phyloP scores from a whole-genome alignment of 768 basidiomycete genomes.

The Lentinula raphanica region DNA sequence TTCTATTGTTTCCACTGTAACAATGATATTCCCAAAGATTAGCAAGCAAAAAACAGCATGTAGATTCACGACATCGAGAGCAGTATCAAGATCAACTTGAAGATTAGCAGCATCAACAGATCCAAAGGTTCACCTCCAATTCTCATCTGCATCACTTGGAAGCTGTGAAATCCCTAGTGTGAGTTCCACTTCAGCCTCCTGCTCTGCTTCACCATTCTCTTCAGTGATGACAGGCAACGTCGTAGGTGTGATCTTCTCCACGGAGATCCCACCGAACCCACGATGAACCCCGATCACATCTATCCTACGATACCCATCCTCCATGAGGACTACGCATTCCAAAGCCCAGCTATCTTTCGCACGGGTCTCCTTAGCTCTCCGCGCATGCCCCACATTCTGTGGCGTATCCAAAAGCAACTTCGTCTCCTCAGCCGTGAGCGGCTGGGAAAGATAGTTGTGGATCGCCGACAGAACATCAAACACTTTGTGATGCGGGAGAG shows the following conservation, averaged over 20 bases:
- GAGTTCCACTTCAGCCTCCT: constrained; percentile 3
- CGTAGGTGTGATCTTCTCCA: not conserved
- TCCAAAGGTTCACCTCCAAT: constrained; percentile 1
- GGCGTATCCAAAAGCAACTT: constrained; percentile 6
- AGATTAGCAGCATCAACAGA: not conserved
- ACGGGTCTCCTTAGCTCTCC: not conserved
- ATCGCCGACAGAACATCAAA: constrained; percentile 2
- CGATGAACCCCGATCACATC: constrained; percentile 5
- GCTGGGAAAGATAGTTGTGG: constrained; percentile 1
- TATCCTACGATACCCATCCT: constrained; percentile 6
- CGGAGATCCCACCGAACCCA: constrained; percentile 1
- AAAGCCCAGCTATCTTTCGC: constrained; percentile 5
- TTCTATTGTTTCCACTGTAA: too few species aligned
- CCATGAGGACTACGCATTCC: constrained; percentile 1
- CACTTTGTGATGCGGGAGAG: constrained; percentile 3
- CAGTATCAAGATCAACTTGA: not conserved
- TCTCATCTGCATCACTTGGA: not conserved
- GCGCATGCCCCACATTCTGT: constrained; percentile 2
- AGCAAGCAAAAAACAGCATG: too few species aligned
- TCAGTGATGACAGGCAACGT: not conserved
- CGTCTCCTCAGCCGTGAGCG: constrained; percentile 2
- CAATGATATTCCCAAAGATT: too few species aligned
- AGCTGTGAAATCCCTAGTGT: not conserved
- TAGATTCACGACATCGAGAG: too few species aligned
- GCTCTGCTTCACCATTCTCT: not conserved